Conservation (phyloP, 2,329 filamentous ascomycete genomes). For the Alternaria sp. region DNA sequence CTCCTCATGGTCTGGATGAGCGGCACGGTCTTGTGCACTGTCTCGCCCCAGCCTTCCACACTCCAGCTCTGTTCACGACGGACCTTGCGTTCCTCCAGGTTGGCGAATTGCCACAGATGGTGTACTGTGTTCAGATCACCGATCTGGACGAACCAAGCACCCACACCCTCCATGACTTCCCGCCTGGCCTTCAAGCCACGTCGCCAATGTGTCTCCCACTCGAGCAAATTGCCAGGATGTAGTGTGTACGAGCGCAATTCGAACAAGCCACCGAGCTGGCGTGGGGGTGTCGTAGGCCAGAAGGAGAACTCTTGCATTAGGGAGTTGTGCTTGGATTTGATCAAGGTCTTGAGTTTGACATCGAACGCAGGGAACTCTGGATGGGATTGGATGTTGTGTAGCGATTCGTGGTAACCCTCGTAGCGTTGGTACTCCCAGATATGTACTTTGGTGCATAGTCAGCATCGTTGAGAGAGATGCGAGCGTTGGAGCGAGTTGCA, state of each 20-base stretch:
- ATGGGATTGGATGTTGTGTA: constrained; percentile 82
- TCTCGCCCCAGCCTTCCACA: constrained; percentile 94
- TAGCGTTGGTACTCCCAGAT: constrained; percentile 99
- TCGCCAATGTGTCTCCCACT: constrained; percentile 99
- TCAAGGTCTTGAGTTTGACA: constrained; percentile 81
- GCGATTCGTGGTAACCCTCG: constrained; percentile 90
- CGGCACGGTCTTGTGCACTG: constrained; percentile 97
- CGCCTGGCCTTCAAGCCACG: constrained; percentile 86
- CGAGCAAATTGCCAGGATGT: constrained; percentile 91
- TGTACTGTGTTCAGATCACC: constrained; percentile 97
- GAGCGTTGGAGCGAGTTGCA: not conserved
- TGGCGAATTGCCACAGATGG: constrained; percentile 98
- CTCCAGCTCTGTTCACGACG: constrained; percentile 94
- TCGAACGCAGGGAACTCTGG: constrained; percentile 87
- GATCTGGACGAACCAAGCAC: constrained; percentile 98
- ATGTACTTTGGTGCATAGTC: constrained; percentile 70
- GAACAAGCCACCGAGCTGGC: constrained; percentile 88
- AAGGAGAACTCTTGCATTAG: constrained; percentile 99
- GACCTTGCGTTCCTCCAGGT: constrained; percentile 90
- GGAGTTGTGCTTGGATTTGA: constrained; percentile 82
- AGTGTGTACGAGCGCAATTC: constrained; percentile 96
- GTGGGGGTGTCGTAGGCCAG: constrained; percentile 94
- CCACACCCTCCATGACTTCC: constrained; percentile 98
- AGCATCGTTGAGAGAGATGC: not conserved
- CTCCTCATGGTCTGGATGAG: constrained; percentile 97